Evolutionary conservation across 2,329 filamentous ascomycete species (phyloP).

Genomic region (Plenodomus tracheiphilus): DNA sequence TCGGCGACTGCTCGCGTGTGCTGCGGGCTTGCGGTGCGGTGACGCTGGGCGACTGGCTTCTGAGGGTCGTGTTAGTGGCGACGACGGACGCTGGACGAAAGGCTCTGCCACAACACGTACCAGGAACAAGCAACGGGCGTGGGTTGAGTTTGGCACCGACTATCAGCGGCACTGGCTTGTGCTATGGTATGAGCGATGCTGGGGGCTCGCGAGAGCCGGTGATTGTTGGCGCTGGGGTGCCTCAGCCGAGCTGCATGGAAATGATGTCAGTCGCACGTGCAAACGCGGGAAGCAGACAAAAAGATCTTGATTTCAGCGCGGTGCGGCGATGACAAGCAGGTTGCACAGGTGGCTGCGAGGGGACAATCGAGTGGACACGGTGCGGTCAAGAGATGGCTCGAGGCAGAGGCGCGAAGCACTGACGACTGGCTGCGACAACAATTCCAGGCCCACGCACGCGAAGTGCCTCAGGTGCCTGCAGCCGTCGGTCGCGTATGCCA

Average conservation of each 20-base stretch:
- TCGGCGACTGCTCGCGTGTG: not conserved
- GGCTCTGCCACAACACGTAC: not conserved
- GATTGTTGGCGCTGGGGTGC: conserved; percentile 15
- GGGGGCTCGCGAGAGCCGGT: conserved; percentile 10
- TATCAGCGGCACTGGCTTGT: conserved; percentile 3
- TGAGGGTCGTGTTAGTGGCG: not conserved
- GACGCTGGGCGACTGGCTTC: not conserved
- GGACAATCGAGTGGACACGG: not conserved
- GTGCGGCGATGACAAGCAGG: not conserved
- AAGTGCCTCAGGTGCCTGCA: not conserved
- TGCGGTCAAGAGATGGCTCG: not conserved
- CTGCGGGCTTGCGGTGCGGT: not conserved
- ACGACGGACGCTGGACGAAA: not conserved
- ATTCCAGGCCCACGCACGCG: not conserved
- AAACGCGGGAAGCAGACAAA: conserved; percentile 20
- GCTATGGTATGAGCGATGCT: conserved; percentile 12
- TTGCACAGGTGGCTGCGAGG: not conserved
- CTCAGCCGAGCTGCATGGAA: conserved; percentile 21
- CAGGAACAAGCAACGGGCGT: not conserved
- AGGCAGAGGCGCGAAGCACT: not conserved
- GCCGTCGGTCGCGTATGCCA: too few species aligned
- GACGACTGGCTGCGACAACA: not conserved
- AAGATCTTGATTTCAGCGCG: conserved; percentile 15
- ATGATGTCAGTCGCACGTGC: conserved; percentile 37
- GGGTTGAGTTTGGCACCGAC: not conserved